Conservation (phyloP, 345 rosid species). For the Gossypium australe region DNA sequence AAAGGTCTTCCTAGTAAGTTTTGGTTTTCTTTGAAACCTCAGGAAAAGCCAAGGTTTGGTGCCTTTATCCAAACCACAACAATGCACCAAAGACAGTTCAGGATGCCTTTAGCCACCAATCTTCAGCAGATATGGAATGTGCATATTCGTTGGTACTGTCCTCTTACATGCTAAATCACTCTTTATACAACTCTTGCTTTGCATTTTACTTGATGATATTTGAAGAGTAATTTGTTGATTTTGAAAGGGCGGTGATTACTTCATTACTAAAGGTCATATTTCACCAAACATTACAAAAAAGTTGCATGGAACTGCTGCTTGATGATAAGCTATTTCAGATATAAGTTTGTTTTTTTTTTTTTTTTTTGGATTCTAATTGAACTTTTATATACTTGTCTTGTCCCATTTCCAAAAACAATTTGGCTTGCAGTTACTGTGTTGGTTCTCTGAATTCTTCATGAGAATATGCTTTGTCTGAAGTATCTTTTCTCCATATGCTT, state of each 20-base stretch:
- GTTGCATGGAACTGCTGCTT: not conserved
- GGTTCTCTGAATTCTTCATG: not conserved
- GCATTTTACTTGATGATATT: not conserved
- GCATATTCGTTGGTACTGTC: conserved; percentile 2
- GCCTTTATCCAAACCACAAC: conserved; percentile 86
- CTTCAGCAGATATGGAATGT: conserved; percentile 30
- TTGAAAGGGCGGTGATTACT: conserved; percentile 1
- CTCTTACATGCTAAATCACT: conserved; percentile 1
- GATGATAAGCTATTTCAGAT: not conserved
- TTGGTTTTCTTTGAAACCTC: conserved; percentile 20
- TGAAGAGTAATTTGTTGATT: not conserved
- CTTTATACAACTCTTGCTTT: not conserved
- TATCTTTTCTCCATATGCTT: not conserved
- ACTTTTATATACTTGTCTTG: not conserved
- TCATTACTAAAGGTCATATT: not conserved
- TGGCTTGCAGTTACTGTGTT: not conserved
- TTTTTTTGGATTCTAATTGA: not conserved
- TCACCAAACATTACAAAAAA: not conserved
- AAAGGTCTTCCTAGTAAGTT: conserved; percentile 1
- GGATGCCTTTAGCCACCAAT: conserved; percentile 37
- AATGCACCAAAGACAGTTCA: conserved; percentile 48
- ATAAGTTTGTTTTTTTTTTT: not conserved
- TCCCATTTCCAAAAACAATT: not conserved
- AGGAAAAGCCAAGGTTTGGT: conserved; percentile 76
- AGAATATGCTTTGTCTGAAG: not conserved